Conservation (phyloP, 2,329 filamentous ascomycete species). For the Aspergillus vadensis region DNA sequence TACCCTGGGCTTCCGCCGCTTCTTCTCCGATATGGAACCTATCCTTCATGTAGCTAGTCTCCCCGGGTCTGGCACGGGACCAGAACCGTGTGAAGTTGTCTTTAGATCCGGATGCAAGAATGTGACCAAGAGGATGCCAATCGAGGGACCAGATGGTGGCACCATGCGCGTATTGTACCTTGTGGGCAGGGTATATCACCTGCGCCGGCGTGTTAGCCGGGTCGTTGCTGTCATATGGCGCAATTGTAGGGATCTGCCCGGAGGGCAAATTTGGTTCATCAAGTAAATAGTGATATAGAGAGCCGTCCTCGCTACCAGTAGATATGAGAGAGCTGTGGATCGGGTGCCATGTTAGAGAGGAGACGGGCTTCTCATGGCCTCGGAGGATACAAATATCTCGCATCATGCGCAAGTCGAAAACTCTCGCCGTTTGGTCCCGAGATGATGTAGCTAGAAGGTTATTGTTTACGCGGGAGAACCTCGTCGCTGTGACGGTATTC, state of each 20-base stretch:
- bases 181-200: conserved; percentile 89
- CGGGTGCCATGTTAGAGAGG: conserved; percentile 90
- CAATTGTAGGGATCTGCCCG: conserved; percentile 69
- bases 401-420: conserved; percentile 98
- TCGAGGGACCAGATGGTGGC: conserved; percentile 97
- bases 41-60: conserved; percentile 82
- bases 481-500: conserved; percentile 90
- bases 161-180: conserved; percentile 83
- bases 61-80: conserved; percentile 86
- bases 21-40: conserved; percentile 94
- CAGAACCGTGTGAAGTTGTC: conserved; percentile 97
- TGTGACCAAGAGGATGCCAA: conserved; percentile 96
- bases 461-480: conserved; percentile 84
- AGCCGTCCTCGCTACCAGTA: conserved; percentile 86
- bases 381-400: conserved; percentile 90
- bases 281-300: conserved; percentile 90
- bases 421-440: conserved; percentile 85
- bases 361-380: conserved; percentile 95
- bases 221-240: conserved; percentile 83
- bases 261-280: conserved; percentile 87
- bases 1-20: conserved; percentile 91
- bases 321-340: conserved; percentile 86
- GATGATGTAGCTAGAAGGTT: conserved; percentile 88
- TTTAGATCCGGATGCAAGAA: conserved; percentile 92
- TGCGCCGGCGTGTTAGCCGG: conserved; percentile 78